Evolutionary conservation across 2,329 filamentous ascomycete species (phyloP), one percentile per base, ranked within the genome.

Genomic region (Pseudogymnoascus sp.): DNA sequence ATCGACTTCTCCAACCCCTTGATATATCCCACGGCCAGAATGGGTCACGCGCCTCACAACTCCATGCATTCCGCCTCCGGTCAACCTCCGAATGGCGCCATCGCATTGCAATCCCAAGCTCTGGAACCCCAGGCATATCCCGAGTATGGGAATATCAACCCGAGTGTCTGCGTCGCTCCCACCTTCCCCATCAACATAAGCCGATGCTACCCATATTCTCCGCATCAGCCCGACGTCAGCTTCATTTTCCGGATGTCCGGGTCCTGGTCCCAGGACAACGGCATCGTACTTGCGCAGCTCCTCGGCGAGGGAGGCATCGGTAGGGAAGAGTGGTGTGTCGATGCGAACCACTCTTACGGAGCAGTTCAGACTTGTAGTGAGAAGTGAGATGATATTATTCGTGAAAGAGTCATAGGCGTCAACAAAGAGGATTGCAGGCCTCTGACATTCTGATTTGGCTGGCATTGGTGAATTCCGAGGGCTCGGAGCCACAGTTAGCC

Each of bases 341-440:
- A 95, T 92, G 65, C 84, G 84, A 63, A 96, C 79, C 44, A 89
- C 83, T 51, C 83, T 83, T 35, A 96, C 87, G 13, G 86, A 79
- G 17, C 84, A 88, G 63, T 81, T 77, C 7, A 96, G 80, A 3
- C 84, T 80, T 3, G 87, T 85, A 68, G 88, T 83, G 55, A 97
- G 81, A 35, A 96, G 83, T 5, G 90, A 87, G 61, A 95, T 86
- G 70, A 97, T 94, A 77, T 97, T 97, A 77, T 96, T 92, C 62
- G 92, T 91, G 76, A 97, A 99, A 42, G 92, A 97, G 78, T 99
- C 94, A 76, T 96, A 96, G 65, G 93, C 92, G 74, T 97, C 94
- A 68, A 99, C 81, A 76, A 96, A 96, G 66, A 97, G 84, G 65
- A 97, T 88, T 15, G 68, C 63, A 42, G 72, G 68, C 63, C 72